phyloP scores from a whole-genome alignment of 768 basidiomycete species.

The Coprinellus micaceus region DNA sequence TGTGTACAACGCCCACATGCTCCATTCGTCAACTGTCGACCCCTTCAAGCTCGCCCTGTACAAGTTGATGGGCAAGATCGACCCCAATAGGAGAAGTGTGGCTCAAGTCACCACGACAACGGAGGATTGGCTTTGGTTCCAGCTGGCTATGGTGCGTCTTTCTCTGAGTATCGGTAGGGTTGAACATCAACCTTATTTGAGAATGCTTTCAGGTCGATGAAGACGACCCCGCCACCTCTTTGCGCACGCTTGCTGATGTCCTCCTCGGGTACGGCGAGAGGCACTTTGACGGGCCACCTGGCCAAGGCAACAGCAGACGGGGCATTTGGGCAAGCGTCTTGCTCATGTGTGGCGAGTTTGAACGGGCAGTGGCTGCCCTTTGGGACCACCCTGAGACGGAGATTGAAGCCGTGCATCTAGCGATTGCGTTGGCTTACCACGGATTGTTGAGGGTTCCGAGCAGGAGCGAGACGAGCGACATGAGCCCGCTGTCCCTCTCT shows the following conservation, averaged over 20 bases:
- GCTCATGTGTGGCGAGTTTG: constrained; percentile 91
- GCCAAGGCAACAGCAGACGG: constrained; percentile 53
- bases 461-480: constrained; percentile 77
- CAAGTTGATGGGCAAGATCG: constrained; percentile 92
- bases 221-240: too few relatives aligned
- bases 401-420: constrained; percentile 92
- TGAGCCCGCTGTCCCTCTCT: constrained; percentile 68
- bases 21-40: constrained; percentile 83
- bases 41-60: constrained; percentile 96
- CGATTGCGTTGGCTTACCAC: constrained; percentile 89
- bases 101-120: constrained; percentile 85
- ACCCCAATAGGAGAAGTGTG: constrained; percentile 74
- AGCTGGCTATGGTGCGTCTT: constrained; percentile 70
- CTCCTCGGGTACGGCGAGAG: constrained; percentile 75
- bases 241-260: constrained; percentile 71
- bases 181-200: not conserved
- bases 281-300: constrained; percentile 70
- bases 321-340: constrained; percentile 82
- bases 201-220: constrained; percentile 60
- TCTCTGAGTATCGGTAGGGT: too few relatives aligned
- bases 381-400: constrained; percentile 86
- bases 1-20: constrained; percentile 82
- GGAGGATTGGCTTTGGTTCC: constrained; percentile 99
- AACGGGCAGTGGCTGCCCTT: constrained; percentile 85
- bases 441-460: constrained; percentile 84